Evolutionary conservation across 371 early-diverging fungal genomes (phyloP), one percentile per base, ranked within the genome.

Genomic region (Neoconidiobolus thromboides): DNA sequence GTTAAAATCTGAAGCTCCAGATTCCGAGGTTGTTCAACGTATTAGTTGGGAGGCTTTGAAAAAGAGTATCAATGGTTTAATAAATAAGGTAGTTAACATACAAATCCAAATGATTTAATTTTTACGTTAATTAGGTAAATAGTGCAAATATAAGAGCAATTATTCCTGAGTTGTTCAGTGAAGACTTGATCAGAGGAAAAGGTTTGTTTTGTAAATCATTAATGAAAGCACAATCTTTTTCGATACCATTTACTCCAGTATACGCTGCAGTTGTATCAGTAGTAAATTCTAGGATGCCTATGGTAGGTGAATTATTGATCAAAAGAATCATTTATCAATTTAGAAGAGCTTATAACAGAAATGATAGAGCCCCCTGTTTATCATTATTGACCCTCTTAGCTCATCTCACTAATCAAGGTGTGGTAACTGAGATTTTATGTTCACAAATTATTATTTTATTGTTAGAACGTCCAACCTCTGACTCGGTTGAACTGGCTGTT

Each of bases 401-500:
- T 0, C 96, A 96, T 64, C 71, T 97, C 48, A 83, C 87, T 10
- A 96, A 95, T 68, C 97, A 97, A 62, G 72, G 82, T 36, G 83
- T 97, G 3, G 86, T 79, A 0, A 81, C 92, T 66, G 96, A 95
- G 67, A 78, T 96, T 48, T 66, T 95, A 15, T 89, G 89, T 0
- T 76, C 96, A 61, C 87, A 96, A 67, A 79, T 94, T 14, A 69
- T 96, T 51, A 78, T 82, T 1, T 69, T 96, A 43, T 72, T 96
- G 42, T 72, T 96, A 38, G 93, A 93, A 68, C 77, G 82, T 15
- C 93, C 95, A 2, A 97, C 97, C 0, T 91, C 93, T 62, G 96
- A 97, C 72, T 91, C 93, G 38, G 93, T 97, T 0, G 96, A 95
- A 62, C 86, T 96, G 53, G 95, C 94, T 1, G 96, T 97, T n/a